Percentiles rank a stretch among this genome's conserved stretches.
These are phyloP conservation scores for Calendula officinalis DNA, from an alignment of 129 eudicot species.

Conservation along the genomic window DNA sequence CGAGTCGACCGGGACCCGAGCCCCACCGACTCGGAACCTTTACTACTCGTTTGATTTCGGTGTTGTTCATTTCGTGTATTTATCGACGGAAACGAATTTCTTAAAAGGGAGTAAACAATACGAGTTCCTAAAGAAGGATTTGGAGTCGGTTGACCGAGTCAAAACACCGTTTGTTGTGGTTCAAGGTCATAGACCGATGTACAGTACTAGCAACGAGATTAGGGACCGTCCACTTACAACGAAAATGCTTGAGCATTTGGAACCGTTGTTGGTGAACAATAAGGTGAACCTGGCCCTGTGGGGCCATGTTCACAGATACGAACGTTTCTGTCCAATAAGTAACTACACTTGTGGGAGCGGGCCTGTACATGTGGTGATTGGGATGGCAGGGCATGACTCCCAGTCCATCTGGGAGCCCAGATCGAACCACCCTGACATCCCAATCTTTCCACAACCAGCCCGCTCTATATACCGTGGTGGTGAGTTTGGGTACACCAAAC, in stretches of 20 bases:
- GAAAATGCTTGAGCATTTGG: slow-evolving; percentile 70
- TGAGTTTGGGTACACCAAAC: slow-evolving; percentile 93
- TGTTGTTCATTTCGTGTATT: slow-evolving; percentile 76
- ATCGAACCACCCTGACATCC: slow-evolving; percentile 47
- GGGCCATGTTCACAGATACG: slow-evolving; percentile 98
- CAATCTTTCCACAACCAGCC: slow-evolving; percentile 78
- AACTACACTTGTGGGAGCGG: slow-evolving; percentile 74
- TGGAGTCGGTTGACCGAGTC: slow-evolving; percentile 78
- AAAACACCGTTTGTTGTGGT: slow-evolving; percentile 91
- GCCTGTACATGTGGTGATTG: slow-evolving; percentile 89
- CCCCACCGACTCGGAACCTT: slow-evolving; percentile 86
- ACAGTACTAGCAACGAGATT: slow-evolving; percentile 74
- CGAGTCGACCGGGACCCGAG: slow-evolving; percentile 60
- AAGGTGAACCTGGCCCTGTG: slow-evolving; percentile 85
- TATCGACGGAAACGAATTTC: slow-evolving; percentile 90
- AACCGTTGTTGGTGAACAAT: slow-evolving; percentile 74
- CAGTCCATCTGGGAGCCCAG: slow-evolving; percentile 92
- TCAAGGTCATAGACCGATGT: slow-evolving; percentile 99
- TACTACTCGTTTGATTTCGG: slow-evolving; percentile 85
- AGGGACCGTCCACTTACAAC: slow-evolving; percentile 58
- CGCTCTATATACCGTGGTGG: slow-evolving; percentile 76
- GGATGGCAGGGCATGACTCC: slow-evolving; percentile 96
- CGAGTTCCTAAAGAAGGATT: slow-evolving; percentile 71
- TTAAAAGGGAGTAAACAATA: slow-evolving; percentile 75
- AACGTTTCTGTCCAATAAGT: slow-evolving; percentile 87